Evolutionary conservation across 345 rosid species (phyloP).

Genomic region (Brassica carinata): DNA sequence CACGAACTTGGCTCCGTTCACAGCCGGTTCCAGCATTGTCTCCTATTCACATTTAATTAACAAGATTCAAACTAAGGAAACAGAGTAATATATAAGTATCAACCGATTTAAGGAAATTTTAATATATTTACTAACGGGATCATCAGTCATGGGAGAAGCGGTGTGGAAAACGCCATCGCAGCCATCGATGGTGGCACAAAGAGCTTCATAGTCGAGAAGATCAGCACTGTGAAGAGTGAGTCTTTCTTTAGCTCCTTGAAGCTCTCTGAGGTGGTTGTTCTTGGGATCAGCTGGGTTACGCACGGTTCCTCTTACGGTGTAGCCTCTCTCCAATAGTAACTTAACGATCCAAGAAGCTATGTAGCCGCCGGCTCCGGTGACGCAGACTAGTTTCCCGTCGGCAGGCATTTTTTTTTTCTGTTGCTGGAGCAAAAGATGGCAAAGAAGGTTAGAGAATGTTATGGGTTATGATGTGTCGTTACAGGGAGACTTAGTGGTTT

Average conservation of each 20-base stretch:
- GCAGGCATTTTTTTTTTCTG: conserved; percentile 45
- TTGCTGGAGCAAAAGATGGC: conserved; percentile 3
- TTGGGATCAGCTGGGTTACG: conserved; percentile 93
- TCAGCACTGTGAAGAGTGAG: conserved; percentile 72
- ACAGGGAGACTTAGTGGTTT: conserved; percentile 14
- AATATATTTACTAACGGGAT: conserved; percentile 63
- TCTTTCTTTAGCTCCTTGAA: conserved; percentile 90
- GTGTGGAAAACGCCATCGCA: conserved; percentile 97
- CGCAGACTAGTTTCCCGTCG: conserved; percentile 71
- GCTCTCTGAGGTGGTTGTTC: conserved; percentile 79
- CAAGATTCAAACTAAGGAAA: background rate
- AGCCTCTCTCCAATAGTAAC: conserved; percentile 76
- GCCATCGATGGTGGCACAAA: conserved; percentile 66
- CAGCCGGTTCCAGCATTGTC: conserved; percentile 98
- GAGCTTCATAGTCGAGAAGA: conserved; percentile 71
- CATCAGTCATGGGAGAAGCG: conserved; percentile 96
- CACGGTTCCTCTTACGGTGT: conserved; percentile 80
- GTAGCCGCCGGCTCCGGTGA: conserved; percentile 98
- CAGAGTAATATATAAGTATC: background rate
- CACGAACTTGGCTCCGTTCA: conserved; percentile 81
- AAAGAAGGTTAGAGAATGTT: conserved; percentile 11
- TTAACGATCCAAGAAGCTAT: conserved; percentile 98
- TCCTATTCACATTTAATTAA: conserved; percentile 49
- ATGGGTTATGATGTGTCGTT: conserved; percentile 23
- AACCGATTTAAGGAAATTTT: background rate